Base-by-base conservation (phyloP, 2,329 filamentous ascomycete genomes). In the Dendrostoma leiphaemia region DNA sequence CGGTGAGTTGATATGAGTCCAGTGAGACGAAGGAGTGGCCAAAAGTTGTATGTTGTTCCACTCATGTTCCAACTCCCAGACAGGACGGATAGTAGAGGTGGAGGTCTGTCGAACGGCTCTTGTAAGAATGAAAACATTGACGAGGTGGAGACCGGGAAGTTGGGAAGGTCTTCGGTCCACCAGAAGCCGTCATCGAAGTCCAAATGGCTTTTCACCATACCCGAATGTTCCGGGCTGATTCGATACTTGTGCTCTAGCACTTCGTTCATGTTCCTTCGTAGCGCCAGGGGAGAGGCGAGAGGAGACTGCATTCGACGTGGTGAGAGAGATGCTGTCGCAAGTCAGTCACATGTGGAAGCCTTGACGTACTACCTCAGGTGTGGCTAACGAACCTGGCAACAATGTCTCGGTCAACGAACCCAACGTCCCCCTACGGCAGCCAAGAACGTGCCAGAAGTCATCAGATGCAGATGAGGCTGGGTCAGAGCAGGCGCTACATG, bases 161-260 rank as follows among this genome's bases (percentile, higher is more conserved):
- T 70, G 7, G 73, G 73, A 23, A 79, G 65, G 58, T 81, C 75
- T 45, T 80, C 78, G 15, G 75, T 78, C 77, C 78, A 81, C 81
- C 81, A 84, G 61, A 84, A 83, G 2, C 72, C 73, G 59, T 84
- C 81, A 29, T 78, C 71, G 52, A 80, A 82, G 60, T 84, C 81
- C 3, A 81, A 63, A 50, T 75, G 72, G 3, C 66, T 62, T 51
- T 72, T 72, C 15, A 78, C 75, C 54, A 74, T 65, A n/a, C 72
- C 68, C 2, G 69, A 62, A 24, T 72, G 67, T 12, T 71, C 67
- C n/a, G 68, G 64, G n/a, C 69, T 65, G 19, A 76, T 65, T 13
- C 71, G 67, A 51, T 78, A 81, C 1, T 69, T 68, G 13, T 71
- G 69, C 45, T 81, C 72, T 8, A 83, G 67, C 53, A 75, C 76